Evolutionary conservation across 169 alveolate genomes (phyloP), one percentile per base, ranked within the genome.

Genomic region (Eimeria falciformis): DNA sequence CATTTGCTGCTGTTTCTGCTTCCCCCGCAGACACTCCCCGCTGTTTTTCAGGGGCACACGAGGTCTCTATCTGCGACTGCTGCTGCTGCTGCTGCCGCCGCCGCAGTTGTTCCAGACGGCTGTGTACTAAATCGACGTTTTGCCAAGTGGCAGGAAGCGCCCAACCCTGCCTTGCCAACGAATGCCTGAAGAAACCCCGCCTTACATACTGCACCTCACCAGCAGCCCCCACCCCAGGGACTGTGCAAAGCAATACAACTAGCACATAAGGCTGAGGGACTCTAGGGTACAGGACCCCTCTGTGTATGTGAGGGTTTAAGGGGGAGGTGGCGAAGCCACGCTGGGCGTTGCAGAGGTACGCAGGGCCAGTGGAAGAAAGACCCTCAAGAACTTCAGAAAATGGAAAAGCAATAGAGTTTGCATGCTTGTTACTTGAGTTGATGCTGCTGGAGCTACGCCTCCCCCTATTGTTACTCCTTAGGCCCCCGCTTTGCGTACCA

Each of bases 91-190:
- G 45, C 12, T 68, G 37, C 79, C 37, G 33, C 47, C 37, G 79
- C 40, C 27, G 79, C 17, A 5, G 79, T 3, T 5, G 45, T 5
- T 23, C 23, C 79, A 5, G 33, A 23, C 37, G 79, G n/a, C 37
- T 23, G n/a, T 68, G 79, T n/a, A 68, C 79, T 23, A 4, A 5
- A 33, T 84, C 91, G 12, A 84, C 65, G 50, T 84, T 84, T 21
- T 62, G 81, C 91, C 91, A 84, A n/a, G 68, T 37, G 9, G 91
- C 91, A 6, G 71, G 81, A 3, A 84, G 45, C 7, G 91, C 91
- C 23, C 45, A 21, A 23, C 69, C 69, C 45, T 25, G 5, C 0
- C 65, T 71, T 33, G 50, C 73, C 29, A 84, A 23, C 53, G 23
- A 43, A 25, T 58, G 81, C 1, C 91, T 45, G 29, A 65, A 53